These are phyloP conservation scores for Arabidopsis arenosa DNA, from an alignment of 345 rosid genomes.

Conservation along the genomic window DNA sequence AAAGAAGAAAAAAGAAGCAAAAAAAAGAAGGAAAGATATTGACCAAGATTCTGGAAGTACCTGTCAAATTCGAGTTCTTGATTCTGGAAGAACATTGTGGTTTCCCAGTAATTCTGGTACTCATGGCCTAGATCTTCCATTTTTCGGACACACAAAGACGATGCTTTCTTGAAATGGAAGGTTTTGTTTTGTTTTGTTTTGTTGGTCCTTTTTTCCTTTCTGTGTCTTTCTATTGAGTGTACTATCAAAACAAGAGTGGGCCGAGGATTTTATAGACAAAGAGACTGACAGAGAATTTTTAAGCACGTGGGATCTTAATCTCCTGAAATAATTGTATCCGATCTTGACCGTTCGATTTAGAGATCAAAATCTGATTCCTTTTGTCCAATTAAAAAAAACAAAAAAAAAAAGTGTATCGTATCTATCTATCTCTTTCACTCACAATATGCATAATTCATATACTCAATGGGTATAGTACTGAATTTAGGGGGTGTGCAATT, in stretches of 20 bases:
- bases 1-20: background rate
- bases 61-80: constrained; percentile 62
- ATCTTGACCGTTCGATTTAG: constrained; percentile 40
- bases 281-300: constrained; percentile 25
- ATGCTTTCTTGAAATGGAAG: constrained; percentile 46
- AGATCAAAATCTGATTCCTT: constrained; percentile 18
- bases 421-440: constrained; percentile 26
- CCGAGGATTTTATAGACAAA: constrained; percentile 42
- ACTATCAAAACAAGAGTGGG: constrained; percentile 33
- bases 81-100: constrained; percentile 63
- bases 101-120: constrained; percentile 72
- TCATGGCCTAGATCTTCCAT: constrained; percentile 50
- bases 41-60: constrained; percentile 30
- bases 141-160: constrained; percentile 29
- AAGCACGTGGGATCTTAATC: constrained; percentile 41
- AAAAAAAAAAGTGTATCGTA: background rate
- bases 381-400: background rate
- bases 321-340: constrained; percentile 14
- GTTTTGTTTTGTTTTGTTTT: constrained; percentile 5
- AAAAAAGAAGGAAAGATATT: background rate
- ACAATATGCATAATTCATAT: background rate
- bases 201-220: background rate
- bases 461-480: background rate
- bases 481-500: background rate
- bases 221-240: constrained; percentile 32